phyloP scores from a whole-genome alignment of 2,329 filamentous ascomycete species.

The Colletotrichum scovillei region DNA sequence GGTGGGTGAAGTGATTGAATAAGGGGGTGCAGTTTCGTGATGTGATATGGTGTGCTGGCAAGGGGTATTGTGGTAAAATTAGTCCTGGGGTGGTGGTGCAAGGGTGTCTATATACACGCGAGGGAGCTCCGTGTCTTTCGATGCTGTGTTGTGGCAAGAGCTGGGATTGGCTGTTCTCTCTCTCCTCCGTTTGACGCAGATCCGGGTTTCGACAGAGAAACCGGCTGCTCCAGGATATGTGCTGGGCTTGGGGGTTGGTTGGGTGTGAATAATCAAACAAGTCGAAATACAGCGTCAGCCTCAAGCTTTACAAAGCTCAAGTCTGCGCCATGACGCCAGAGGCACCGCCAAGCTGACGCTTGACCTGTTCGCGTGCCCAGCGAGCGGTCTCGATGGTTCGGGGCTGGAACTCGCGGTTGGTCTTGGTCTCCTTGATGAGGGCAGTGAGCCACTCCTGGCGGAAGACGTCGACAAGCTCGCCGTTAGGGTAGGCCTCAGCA shows the following conservation, averaged over 20 bases:
- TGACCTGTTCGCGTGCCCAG: constrained; percentile 98
- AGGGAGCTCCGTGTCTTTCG: constrained; percentile 30
- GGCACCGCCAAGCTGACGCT: constrained; percentile 79
- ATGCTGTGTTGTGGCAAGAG: constrained; percentile 36
- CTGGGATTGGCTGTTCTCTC: constrained; percentile 33
- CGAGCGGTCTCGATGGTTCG: constrained; percentile 94
- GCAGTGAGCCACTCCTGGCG: constrained; percentile 89
- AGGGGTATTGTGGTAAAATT: constrained; percentile 36
- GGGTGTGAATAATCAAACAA: constrained; percentile 33
- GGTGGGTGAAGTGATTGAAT: constrained; percentile 6
- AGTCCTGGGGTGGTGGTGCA: constrained; percentile 33
- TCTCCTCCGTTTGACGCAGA: constrained; percentile 35
- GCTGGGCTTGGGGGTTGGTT: constrained; percentile 24
- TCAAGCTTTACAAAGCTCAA: constrained; percentile 41
- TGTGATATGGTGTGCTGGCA: constrained; percentile 27
- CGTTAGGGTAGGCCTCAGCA: constrained; percentile 91
- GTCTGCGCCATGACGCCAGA: constrained; percentile 64
- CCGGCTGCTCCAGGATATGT: constrained; percentile 33
- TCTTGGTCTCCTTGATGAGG: constrained; percentile 92
- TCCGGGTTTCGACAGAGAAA: constrained; percentile 27
- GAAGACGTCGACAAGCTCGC: constrained; percentile 86
- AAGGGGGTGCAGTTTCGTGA: constrained; percentile 28
- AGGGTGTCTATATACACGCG: constrained; percentile 37
- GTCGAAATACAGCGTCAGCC: constrained; percentile 13
- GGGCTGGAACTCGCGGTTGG: constrained; percentile 85